Evolutionary conservation across 768 basidiomycete genomes (phyloP), one percentile per base, ranked within the genome.

Genomic region (Tulasnella sp.): DNA sequence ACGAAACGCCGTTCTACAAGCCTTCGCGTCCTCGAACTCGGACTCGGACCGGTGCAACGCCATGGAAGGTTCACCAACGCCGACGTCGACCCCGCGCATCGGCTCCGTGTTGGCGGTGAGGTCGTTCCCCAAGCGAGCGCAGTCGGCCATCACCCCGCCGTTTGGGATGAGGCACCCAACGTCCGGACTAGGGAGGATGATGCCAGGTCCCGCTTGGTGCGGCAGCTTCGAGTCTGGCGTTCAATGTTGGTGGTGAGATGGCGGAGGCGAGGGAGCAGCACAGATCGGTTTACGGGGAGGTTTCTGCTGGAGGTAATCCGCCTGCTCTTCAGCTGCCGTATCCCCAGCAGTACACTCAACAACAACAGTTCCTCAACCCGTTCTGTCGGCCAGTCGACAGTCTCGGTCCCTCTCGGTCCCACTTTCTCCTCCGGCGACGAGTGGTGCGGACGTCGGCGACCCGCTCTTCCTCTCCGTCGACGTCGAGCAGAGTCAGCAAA

Each of bases 1-100:
- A 22, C 73, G 73, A 62, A 44, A 62, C 12, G 73, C 73, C 34
- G 73, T 73, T 3, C 71, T 73, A 9, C 72, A 65, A 19, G 73
- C 73, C 29, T 73, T 73, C 26, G 70, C 73, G 26, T n/a, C n/a
- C n/a, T n/a, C n/a, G n/a, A n/a, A n/a, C 12, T 47, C 69, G 5
- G 65, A 52, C 22, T 68, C 41, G 47, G 47, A 68, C 17, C n/a
- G 32, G 6, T 37, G 66, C 29, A 67, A 67, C 32, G 66, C 39
- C 5, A 35, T 64, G 63, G 63, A 64, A 39, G 63, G 63, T 19
- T 64, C 63, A 5, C 63, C 63, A 29, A 64, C 37, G 2, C 63
- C 63, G 2, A n/a, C n/a, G n/a, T n/a, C n/a, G n/a, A 34, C 32
- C 29, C 17, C 34, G 11, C 63, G 63, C 32, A n/a, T 37, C 17